Conservation (phyloP, 2,329 filamentous ascomycete genomes). For the Exophiala phaeomuriformis region DNA sequence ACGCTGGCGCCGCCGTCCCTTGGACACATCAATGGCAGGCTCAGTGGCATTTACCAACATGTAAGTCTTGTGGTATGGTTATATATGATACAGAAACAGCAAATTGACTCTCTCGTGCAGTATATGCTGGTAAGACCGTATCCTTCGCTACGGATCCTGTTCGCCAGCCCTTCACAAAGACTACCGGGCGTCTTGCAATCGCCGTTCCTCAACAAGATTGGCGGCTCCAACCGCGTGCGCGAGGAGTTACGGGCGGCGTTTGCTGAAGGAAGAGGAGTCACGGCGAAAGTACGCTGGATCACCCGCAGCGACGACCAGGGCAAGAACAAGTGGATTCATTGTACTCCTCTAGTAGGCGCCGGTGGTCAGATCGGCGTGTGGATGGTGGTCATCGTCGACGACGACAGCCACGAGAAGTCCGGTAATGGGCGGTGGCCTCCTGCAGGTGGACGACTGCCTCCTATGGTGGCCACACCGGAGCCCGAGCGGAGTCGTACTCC, state of each 20-base stretch:
- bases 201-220: conserved; percentile 40
- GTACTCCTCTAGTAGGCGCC: conserved; percentile 62
- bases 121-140: conserved; percentile 49
- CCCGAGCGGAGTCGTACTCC: conserved; percentile 11
- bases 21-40: conserved; percentile 34
- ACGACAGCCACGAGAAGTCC: conserved; percentile 37
- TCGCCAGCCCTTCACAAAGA: conserved; percentile 60
- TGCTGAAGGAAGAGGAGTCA: conserved; percentile 61
- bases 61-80: conserved; percentile 35
- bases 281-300: conserved; percentile 67
- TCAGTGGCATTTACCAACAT: conserved; percentile 51
- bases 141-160: conserved; percentile 59
- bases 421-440: conserved; percentile 8
- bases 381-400: conserved; percentile 69
- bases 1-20: conserved; percentile 25
- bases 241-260: conserved; percentile 54
- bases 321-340: conserved; percentile 66
- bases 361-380: conserved; percentile 66
- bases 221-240: conserved; percentile 46
- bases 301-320: conserved; percentile 46
- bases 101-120: conserved; percentile 23
- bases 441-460: conserved; percentile 14
- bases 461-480: conserved; percentile 13
- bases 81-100: background rate
- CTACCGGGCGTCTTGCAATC: conserved; percentile 61